Evolutionary conservation across 208 protist genomes (phyloP), one percentile per base, ranked within the genome.

Genomic region (Blechomonas ayalai): DNA sequence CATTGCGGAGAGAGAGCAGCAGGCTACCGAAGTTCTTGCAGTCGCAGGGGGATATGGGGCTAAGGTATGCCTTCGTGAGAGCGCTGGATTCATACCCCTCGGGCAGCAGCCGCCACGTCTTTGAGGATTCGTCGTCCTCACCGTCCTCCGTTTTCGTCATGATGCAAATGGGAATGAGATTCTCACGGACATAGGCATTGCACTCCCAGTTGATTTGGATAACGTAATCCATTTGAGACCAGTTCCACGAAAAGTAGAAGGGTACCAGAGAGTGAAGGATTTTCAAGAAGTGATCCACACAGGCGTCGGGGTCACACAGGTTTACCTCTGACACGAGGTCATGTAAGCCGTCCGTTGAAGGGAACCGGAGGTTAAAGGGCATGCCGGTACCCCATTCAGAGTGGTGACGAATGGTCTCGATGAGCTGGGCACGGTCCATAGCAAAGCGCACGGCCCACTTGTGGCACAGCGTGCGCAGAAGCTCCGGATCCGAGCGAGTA

Each of bases 181-280:
- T 81, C 43, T 90, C 60, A 5, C 69, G 60, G 8, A 93, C 63
- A 41, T 74, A 84, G 18, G 48, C 52, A 38, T 82, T 77, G 48
- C 81, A 89, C 47, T 93, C 77, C 49, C 72, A 78, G 52, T 93
- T 93, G 41, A 87, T 82, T 40, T 83, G 76, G 41, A 93, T 82
- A 12, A 93, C 67, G 41, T 88, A 78, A 26, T 87, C 74, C 10
- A 65, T 81, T 12, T 59, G 59, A 44, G 87, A 61, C 84, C 84
- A 93, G 61, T 93, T 93, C 60, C 72, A 93, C 22, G 77, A 90
- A 46, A 93, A 93, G 52, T 93, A 93, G 47, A 78, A 67, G 25
- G 67, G 67, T n/a, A 83, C 62, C 13, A 92, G 67, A 3, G 83
- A 84, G 37, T 89, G 83, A 2, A 92, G 45, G 31, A 92, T 77